phyloP scores from a whole-genome alignment of 345 rosid species.

The Euphorbia pulcherrima region DNA sequence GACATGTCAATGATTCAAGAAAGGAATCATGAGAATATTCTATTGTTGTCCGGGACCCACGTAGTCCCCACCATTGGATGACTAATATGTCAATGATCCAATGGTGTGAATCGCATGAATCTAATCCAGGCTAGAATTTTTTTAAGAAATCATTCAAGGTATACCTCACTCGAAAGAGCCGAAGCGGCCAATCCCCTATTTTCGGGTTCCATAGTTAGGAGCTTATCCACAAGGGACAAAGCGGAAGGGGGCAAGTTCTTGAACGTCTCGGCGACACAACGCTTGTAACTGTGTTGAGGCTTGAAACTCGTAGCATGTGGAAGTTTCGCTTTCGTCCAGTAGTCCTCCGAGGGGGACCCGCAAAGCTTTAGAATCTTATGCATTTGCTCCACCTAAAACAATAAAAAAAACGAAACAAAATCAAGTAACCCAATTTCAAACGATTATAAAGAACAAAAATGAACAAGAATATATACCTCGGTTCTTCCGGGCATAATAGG shows the following conservation, averaged over 20 bases:
- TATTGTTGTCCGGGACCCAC: no score
- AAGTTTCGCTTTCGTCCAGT: conserved; percentile 63
- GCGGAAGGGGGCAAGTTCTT: conserved; percentile 26
- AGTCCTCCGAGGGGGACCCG: conserved; percentile 77
- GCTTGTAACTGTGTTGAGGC: conserved; percentile 23
- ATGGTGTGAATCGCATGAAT: not conserved
- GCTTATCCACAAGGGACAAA: conserved; percentile 19
- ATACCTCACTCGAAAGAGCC: conserved; percentile 23
- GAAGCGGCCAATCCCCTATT: conserved; percentile 22
- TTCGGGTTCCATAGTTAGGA: conserved; percentile 22
- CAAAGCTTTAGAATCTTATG: conserved; percentile 96
- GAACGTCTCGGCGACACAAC: conserved; percentile 20
- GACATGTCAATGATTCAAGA: no score
- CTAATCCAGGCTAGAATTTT: no score
- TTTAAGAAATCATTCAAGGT: not conserved
- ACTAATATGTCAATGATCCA: no score
- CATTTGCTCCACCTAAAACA: conserved; percentile 83
- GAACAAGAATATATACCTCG: conserved; percentile 50
- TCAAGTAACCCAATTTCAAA: no score
- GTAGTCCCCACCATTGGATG: no score
- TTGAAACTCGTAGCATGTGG: conserved; percentile 39
- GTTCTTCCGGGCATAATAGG: conserved; percentile 98
- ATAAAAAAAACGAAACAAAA: no score
- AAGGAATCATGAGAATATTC: no score
- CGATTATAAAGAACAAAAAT: not conserved